These are phyloP conservation scores for Cunninghamia lanceolata DNA, from an alignment of 75 land plant genomes.

Conservation along the genomic window DNA sequence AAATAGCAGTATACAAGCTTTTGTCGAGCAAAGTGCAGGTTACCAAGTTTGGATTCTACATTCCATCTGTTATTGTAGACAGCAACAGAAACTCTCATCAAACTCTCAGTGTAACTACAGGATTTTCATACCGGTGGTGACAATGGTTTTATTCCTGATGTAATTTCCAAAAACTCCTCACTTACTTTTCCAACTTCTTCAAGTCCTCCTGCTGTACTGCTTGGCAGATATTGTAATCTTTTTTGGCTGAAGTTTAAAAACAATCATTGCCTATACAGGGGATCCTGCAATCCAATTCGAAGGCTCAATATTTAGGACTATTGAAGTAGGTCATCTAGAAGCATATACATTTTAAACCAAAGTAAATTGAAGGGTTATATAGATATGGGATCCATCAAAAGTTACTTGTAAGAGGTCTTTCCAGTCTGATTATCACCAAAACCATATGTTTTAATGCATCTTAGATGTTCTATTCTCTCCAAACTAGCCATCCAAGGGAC, in stretches of 20 bases:
- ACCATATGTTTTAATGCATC: conserved; percentile 41
- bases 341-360: background rate
- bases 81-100: background rate
- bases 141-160: background rate
- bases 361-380: background rate
- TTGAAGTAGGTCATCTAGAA: background rate
- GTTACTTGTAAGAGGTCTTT: conserved; percentile 64
- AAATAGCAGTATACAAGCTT: conserved; percentile 73
- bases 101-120: background rate
- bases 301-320: background rate
- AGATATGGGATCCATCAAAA: background rate
- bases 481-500: conserved; percentile 47
- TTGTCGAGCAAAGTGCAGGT: conserved; percentile 68
- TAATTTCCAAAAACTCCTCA: background rate
- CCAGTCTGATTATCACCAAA: conserved; percentile 29
- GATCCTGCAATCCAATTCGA: conserved; percentile 47
- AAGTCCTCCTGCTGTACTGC: conserved; percentile 62
- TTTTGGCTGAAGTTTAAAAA: conserved; percentile 59
- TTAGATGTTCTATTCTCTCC: conserved; percentile 49
- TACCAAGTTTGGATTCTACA: conserved; percentile 48
- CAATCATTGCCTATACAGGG: conserved; percentile 35
- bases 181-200: conserved; percentile 51
- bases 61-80: conserved; percentile 58
- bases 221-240: conserved; percentile 74
- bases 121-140: conserved; percentile 4